A percentile compares a stretch with the other conserved stretches of the same genome.
Conservation (phyloP, 2,329 filamentous ascomycete genomes). For the Falciphora oryzae region DNA sequence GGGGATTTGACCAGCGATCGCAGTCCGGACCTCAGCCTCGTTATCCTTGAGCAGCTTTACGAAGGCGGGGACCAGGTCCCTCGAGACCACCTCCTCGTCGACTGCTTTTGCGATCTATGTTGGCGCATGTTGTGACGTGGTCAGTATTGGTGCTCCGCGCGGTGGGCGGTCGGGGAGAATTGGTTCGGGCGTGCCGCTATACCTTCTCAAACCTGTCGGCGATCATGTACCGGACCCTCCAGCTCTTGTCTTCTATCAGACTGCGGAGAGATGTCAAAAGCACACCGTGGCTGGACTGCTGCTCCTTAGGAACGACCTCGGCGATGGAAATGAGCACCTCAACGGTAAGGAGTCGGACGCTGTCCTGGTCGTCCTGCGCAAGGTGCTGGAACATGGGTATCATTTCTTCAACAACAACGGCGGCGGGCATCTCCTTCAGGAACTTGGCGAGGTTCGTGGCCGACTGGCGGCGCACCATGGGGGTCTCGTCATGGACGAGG, state of each 20-base stretch:
- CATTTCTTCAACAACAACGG: constrained; percentile 95
- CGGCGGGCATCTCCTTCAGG: constrained; percentile 90
- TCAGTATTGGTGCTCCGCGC: neutral
- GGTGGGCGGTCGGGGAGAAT: neutral
- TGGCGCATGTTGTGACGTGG: neutral
- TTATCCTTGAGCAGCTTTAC: constrained; percentile 97
- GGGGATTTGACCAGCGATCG: constrained; percentile 94
- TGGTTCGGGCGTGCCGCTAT: constrained; percentile 14
- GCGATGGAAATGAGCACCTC: constrained; percentile 95
- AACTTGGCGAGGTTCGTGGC: constrained; percentile 97
- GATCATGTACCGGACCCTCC: constrained; percentile 99
- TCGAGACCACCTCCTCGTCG: constrained; percentile 89
- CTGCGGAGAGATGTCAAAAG: constrained; percentile 83
- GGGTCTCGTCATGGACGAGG: constrained; percentile 95
- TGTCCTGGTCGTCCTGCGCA: constrained; percentile 94
- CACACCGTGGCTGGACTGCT: constrained; percentile 93
- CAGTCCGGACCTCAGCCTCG: constrained; percentile 94
- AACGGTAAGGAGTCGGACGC: constrained; percentile 89
- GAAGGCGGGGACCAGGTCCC: constrained; percentile 93
- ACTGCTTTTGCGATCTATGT: constrained; percentile 91
- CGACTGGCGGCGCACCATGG: constrained; percentile 96
- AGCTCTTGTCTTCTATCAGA: constrained; percentile 98
- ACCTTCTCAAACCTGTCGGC: constrained; percentile 98
- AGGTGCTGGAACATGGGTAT: constrained; percentile 98
- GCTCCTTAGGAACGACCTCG: constrained; percentile 95